Base-by-base conservation (phyloP, 345 rosid species). In the Punica granatum region DNA sequence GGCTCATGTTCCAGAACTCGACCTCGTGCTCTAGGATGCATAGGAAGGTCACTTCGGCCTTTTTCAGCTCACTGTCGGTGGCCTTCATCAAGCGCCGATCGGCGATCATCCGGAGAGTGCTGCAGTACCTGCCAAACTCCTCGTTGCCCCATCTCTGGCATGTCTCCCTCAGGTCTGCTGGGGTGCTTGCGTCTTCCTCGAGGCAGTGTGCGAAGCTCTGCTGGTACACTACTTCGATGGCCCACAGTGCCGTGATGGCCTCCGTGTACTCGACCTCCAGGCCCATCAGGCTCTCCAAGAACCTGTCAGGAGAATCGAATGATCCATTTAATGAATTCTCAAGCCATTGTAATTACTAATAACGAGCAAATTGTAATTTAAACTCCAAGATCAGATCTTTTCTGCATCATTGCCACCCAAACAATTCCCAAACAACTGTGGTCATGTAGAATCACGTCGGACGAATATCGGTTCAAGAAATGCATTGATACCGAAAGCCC, bases 121-220 rank as follows among this genome's bases (percentile, higher is more conserved):
- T 65, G 60, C 97, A 90, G 37, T 89, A 90, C 70, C 72, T 64
- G 34, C 83, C 81, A 31, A 87, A 90, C 4, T 77, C 81, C 0
- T 81, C 85, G 11, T 80, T 89, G 19, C 98, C 98, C 97, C 98
- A 90, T 69, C 98, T 85, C 68, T 69, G 68, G 81, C 98, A 93
- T 31, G 92, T 82, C 62, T 81, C 80, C 19, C 64, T 71, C 1
- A 93, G 73, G 41, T 84, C 90, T 0, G 67, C 46, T 9, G 90
- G 88, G 53, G 86, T 83, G 32, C 75, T 82, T 48, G 68, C 62
- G 67, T 82, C 90, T n/a, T 79, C 82, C 46, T 79, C 95, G 39
- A 87, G 73, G 82, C 96, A 91, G 67, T 80, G 85, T 3, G 92
- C 85, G 35, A 89, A 91, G 69, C 96, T 86, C 83, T 82, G 88